Evolutionary conservation across 2,329 filamentous ascomycete genomes (phyloP), one percentile per base, ranked within the genome.

Genomic region (Macrophomina phaseolina): DNA sequence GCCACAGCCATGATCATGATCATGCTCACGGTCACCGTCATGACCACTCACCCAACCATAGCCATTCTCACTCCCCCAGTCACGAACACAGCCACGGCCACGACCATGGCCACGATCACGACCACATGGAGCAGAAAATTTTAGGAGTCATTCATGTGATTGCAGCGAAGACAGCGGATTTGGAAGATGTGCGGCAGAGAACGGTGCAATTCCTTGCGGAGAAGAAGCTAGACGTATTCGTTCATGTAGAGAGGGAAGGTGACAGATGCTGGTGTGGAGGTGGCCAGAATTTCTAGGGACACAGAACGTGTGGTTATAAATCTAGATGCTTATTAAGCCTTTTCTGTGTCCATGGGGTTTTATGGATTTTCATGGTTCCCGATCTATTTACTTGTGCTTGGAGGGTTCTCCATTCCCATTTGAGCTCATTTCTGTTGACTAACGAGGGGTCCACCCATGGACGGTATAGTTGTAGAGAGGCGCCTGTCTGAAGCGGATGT

Each of bases 161-260:
- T 68, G 92, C 92, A 0, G 87, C 89, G 0, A 86, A 87, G 30
- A 87, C 85, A 2, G 88, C 90, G 2, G 89, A 94, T 71, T 76
- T 94, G 65, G 92, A 97, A 72, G 94, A 97, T 69, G 92, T 97
- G 5, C 85, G 92, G 61, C 87, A 92, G 68, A 85, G 93, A n/a
- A 90, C 94, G 0, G 83, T 85, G 52, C 84, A 87, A 51, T 95
- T 93, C 71, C 82, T 97, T 28, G 80, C 84, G 7, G 86, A 87
- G 62, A 86, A 91, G 70, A 87, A 89, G 49, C 90, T 97, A 80
- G 90, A 97, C 73, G 87, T 93, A 12, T 89, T 96, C 32, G 86
- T 97, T 5, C 94, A 97, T 78, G 91, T 97, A 1, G 94, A 97
- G 79, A 84, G 90, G 55, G 93, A 97, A 73, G 92, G 91, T 0